Evolutionary conservation across 768 basidiomycete species (phyloP), one percentile per base, ranked within the genome.

Genomic region (Infundibulicybe gibba): DNA sequence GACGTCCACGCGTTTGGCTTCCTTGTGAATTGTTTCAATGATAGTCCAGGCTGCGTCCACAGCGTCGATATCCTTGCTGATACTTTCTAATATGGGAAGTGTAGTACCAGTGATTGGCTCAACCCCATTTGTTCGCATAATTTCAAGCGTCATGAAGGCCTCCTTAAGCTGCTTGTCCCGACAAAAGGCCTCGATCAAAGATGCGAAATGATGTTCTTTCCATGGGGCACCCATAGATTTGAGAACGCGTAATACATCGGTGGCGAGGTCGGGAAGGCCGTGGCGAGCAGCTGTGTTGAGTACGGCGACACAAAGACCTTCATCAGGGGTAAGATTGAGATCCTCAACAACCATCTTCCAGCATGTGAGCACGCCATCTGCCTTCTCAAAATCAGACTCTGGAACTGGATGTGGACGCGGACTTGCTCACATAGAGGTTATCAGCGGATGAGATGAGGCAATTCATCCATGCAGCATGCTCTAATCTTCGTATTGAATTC

Each of bases 131-230:
- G 67, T 61, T 19, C 80, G 81, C 79, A 94, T 85, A 45, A 78
- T 62, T 15, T 71, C 60, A 31, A 93, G 65, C 13, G 77, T 70
- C 31, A 68, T 59, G 42, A 94, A 63, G 0, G 87, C 90, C 31
- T 87, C 80, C 43, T 79, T 74, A 37, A 90, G 54, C 37, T 79
- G 70, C 1, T 70, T 69, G 20, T 71, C 74, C 12, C 68, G 75
- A 61, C 79, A 80, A 55, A 86, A 82, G 0, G 90, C 82, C 58
- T 92, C 87, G 25, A 94, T 68, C 16, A 93, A 64, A 2, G 90
- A 81, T 1, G 87, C 80, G 54, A 90, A 81, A 59, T 94, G 92
- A 56, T 86, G 66, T 59, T 93, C 91, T 56, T 72, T 59, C 65
- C 77, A 72, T 40, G 69, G 59, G 12, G 79, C 63, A 13, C 75